A percentile compares a stretch with the other conserved stretches of the same genome.
Conservation (phyloP, 1,284 basidiomycete species). For the Trichosporon sp. region DNA sequence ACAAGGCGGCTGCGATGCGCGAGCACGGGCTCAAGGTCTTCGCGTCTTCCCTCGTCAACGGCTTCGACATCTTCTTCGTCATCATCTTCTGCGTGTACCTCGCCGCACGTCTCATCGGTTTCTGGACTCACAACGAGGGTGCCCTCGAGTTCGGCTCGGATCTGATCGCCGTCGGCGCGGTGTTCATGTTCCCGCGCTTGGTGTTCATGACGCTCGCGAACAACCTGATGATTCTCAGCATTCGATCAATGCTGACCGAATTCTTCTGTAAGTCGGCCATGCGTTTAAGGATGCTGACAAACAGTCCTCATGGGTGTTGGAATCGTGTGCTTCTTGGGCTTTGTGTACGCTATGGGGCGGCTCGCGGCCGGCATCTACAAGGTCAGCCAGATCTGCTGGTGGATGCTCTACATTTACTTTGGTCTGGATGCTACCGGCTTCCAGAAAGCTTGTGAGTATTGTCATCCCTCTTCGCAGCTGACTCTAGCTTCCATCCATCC, state of each 20-base stretch:
- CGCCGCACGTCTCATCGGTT: slow-evolving; percentile 70
- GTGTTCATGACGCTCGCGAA: slow-evolving; percentile 86
- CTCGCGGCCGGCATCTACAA: slow-evolving; percentile 49
- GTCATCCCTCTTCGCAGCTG: slow-evolving; percentile 16
- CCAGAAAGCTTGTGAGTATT: slow-evolving; percentile 67
- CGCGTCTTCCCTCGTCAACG: slow-evolving; percentile 62
- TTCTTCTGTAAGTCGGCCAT: slow-evolving; percentile 52
- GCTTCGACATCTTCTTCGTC: slow-evolving; percentile 82
- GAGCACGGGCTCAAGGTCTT: slow-evolving; percentile 78
- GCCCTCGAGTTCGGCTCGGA: slow-evolving; percentile 61
- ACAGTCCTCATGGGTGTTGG: slow-evolving; percentile 77
- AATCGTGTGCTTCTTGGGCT: slow-evolving; percentile 73
- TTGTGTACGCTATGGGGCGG: slow-evolving; percentile 88
- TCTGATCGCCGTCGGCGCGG: slow-evolving; percentile 63
- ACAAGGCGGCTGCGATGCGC: slow-evolving; percentile 90
- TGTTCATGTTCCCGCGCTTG: slow-evolving; percentile 80
- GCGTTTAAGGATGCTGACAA: slow-evolving; percentile 36
- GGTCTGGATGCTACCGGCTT: slow-evolving; percentile 87
- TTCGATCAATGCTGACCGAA: slow-evolving; percentile 56
- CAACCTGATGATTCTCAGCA: slow-evolving; percentile 66
- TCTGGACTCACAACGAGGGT: slow-evolving; percentile 58
- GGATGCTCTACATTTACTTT: slow-evolving; percentile 63
- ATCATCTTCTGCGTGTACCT: slow-evolving; percentile 73
- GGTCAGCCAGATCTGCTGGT: slow-evolving; percentile 53
- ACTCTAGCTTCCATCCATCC: slow-evolving; percentile 69